Percentiles rank a stretch among this genome's conserved stretches.
phyloP scores from a whole-genome alignment of 2,329 filamentous ascomycete species.

The Colletotrichum lini region DNA sequence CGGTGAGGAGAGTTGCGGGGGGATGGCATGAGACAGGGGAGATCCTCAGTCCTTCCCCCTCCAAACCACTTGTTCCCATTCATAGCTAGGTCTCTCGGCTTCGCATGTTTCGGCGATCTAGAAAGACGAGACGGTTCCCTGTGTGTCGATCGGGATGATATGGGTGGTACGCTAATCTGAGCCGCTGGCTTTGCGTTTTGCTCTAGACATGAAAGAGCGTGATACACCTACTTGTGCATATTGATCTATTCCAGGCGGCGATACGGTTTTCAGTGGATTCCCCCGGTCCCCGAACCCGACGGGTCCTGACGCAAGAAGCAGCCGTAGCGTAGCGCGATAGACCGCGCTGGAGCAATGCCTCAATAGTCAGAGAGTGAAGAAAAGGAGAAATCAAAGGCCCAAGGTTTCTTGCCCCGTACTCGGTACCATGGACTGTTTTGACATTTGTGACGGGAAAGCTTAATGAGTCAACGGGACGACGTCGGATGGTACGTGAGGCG shows the following conservation, averaged over 20 bases:
- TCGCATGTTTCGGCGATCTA: background rate
- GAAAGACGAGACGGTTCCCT: background rate
- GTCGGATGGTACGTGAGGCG: background rate
- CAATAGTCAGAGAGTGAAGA: background rate
- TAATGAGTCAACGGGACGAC: slow-evolving; percentile 6
- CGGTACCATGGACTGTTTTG: background rate
- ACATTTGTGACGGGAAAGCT: background rate
- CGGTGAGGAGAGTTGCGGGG: background rate
- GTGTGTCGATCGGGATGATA: background rate
- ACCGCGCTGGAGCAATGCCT: background rate
- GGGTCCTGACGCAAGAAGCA: background rate
- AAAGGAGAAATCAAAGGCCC: background rate
- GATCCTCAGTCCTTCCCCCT: background rate
- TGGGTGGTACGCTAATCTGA: background rate
- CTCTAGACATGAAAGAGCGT: background rate
- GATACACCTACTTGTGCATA: background rate
- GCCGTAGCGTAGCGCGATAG: background rate
- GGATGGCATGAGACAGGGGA: background rate
- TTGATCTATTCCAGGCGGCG: background rate
- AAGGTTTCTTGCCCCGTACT: background rate
- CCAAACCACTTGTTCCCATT: background rate
- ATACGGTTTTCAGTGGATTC: background rate
- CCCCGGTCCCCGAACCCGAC: background rate
- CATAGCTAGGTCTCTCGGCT: background rate
- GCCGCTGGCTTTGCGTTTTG: background rate